Evolutionary conservation across 306 rosid genomes (phyloP), one percentile per base, ranked within the genome.

Genomic region (Vigna reflexopilosa): DNA sequence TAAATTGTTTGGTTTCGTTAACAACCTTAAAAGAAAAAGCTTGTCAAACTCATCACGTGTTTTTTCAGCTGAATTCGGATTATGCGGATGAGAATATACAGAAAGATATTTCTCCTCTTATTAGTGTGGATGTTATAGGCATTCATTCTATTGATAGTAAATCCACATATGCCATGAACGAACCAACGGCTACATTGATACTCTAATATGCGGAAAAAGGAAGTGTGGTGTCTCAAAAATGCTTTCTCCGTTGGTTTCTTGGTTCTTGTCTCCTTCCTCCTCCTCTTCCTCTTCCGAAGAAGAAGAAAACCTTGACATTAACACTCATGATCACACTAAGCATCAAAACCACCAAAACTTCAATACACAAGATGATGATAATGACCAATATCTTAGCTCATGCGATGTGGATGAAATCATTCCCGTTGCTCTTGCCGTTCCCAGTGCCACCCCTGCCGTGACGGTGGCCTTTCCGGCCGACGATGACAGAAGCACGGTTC

Each of bases 211-310:
- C 34, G 26, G 16, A 9, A 58, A 71, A 48, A 20, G 2, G 16
- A 67, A 38, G 14, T 48, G 2, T 36, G 3, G n/a, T 59, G 6
- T 45, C 34, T 78, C 83, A 72, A 72, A 72, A 66, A 85, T 86
- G 89, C 50, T 86, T 68, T 59, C 78, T 4, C 78, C 83, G 7
- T 80, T 86, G 50, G 62, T 86, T 72, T 86, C 89, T 54, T 86
- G 89, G 89, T 59, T 86, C 32, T 28, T 83, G 40, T 49, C 84
- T 1, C 28, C 86, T 10, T 44, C 82, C 5, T 49, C 86, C 1
- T 65, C 85, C 3, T 77, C 83, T n/a, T 81, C 84, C 9, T 71
- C 83, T 6, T 71, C 78, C n/a, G 72, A 22, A 15, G 82, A 76
- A 80, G 73, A 76, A 76, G 75, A 71, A 56, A 58, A 15, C 38